A percentile compares a stretch with the other conserved stretches of the same genome.
Evolutionary conservation across 2,329 filamentous ascomycete genomes (phyloP).

Genomic region (Cryoendolithus antarcticus): DNA sequence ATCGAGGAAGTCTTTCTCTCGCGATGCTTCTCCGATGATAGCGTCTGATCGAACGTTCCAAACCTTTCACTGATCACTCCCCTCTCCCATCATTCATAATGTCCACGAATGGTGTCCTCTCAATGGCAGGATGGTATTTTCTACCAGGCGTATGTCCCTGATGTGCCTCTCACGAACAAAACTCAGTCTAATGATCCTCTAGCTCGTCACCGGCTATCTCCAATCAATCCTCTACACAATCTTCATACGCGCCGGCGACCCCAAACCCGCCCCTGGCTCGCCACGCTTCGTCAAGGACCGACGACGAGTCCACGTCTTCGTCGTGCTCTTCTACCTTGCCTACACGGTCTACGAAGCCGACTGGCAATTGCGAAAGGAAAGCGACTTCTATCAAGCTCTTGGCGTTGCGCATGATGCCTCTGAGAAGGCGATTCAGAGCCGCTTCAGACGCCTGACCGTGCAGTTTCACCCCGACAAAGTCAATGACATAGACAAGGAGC

Average conservation of each 20-base stretch:
- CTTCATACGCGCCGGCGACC: constrained; percentile 78
- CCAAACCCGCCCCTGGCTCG: constrained; percentile 57
- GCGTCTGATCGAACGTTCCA: background rate
- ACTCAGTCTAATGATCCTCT: background rate
- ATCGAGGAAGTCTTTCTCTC: too few relatives aligned
- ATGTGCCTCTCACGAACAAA: background rate
- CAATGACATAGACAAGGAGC: constrained; percentile 26
- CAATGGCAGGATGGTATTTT: constrained; percentile 49
- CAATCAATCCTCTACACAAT: constrained; percentile 78
- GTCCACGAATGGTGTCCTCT: constrained; percentile 35
- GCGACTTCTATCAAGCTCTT: constrained; percentile 70
- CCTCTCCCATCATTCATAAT: constrained; percentile 10
- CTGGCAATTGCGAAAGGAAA: constrained; percentile 57
- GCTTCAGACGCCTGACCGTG: constrained; percentile 63
- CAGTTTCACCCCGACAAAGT: constrained; percentile 77
- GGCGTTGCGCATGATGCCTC: constrained; percentile 55
- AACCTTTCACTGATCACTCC: background rate
- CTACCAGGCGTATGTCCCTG: constrained; percentile 42
- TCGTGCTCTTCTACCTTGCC: constrained; percentile 71
- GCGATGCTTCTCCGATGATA: background rate
- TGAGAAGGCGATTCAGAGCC: constrained; percentile 68
- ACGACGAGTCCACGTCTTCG: constrained; percentile 68
- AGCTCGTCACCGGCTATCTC: constrained; percentile 62
- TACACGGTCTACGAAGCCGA: constrained; percentile 93
- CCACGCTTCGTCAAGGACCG: constrained; percentile 61